Percentiles rank a stretch among this genome's conserved stretches.
Conservation (phyloP, 2,329 filamentous ascomycete species). For the Madurella mycetomatis region DNA sequence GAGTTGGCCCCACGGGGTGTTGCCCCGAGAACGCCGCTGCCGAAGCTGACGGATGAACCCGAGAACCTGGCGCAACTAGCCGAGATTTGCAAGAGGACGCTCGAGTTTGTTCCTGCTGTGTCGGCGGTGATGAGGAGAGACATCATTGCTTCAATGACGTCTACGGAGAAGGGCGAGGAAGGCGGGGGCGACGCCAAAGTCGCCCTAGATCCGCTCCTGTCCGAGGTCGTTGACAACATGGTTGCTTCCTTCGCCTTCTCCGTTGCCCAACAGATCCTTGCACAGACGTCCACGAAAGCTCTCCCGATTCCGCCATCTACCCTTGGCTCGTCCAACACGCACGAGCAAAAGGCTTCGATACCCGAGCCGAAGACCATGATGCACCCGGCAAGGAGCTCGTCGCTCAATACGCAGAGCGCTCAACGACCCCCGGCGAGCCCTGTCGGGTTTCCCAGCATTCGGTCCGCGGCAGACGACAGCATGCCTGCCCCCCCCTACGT, state of each 20-base stretch:
- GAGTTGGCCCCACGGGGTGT: conserved; percentile 55
- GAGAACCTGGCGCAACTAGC: conserved; percentile 78
- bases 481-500: conserved; percentile 45
- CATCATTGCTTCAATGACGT: conserved; percentile 57
- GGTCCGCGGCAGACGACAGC: conserved; percentile 34
- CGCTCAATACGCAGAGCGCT: conserved; percentile 45
- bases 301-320: conserved; percentile 62
- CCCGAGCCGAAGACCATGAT: conserved; percentile 67
- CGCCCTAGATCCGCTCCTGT: conserved; percentile 34
- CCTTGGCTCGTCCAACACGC: conserved; percentile 41
- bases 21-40: conserved; percentile 46
- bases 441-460: conserved; percentile 48
- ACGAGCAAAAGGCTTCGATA: conserved; percentile 59
- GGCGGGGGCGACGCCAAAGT: conserved; percentile 29
- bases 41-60: conserved; percentile 52
- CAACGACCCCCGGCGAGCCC: conserved; percentile 43
- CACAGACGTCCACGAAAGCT: conserved; percentile 66
- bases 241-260: conserved; percentile 76
- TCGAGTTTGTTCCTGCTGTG: conserved; percentile 78
- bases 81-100: conserved; percentile 76
- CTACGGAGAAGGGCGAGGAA: conserved; percentile 36
- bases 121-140: conserved; percentile 78
- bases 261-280: conserved; percentile 69
- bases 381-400: conserved; percentile 62
- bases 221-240: conserved; percentile 64